phyloP scores from a whole-genome alignment of 306 rosid genomes.

The Fragaria iinumae region DNA sequence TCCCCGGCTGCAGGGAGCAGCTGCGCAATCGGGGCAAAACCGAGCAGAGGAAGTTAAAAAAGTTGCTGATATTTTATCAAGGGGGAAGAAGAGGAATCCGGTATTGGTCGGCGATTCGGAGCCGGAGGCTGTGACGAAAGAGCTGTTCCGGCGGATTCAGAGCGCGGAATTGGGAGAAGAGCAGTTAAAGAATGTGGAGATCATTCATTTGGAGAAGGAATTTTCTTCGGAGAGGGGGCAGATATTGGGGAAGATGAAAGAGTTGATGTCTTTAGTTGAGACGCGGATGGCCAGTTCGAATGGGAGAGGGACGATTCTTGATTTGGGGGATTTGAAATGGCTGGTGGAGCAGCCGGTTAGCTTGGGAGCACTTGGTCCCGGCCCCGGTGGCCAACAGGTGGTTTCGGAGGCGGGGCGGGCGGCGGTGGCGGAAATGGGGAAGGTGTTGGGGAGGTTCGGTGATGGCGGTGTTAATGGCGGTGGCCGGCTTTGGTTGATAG shows the following conservation, averaged over 20 bases:
- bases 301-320: conserved; percentile 54
- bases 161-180: conserved; percentile 62
- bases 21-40: conserved; percentile 39
- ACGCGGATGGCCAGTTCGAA: conserved; percentile 37
- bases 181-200: conserved; percentile 43
- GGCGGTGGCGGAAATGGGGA: conserved; percentile 74
- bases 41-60: conserved; percentile 68
- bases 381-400: conserved; percentile 40
- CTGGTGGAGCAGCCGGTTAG: conserved; percentile 72
- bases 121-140: conserved; percentile 73
- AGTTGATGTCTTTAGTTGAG: conserved; percentile 68
- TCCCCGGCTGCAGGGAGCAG: conserved; percentile 63
- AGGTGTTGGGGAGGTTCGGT: conserved; percentile 56
- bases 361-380: conserved; percentile 31
- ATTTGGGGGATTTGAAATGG: conserved; percentile 95
- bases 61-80: conserved; percentile 58
- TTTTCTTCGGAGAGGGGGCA: conserved; percentile 36
- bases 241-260: conserved; percentile 48
- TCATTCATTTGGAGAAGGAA: conserved; percentile 75
- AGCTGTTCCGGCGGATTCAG: conserved; percentile 68
- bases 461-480: conserved; percentile 32
- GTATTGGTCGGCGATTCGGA: conserved; percentile 89
- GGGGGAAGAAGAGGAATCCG: conserved; percentile 76
- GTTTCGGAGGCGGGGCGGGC: conserved; percentile 72
- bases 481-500: conserved; percentile 75